Conservation (phyloP, 768 basidiomycete species). For the Hygrocybe coccinea region DNA sequence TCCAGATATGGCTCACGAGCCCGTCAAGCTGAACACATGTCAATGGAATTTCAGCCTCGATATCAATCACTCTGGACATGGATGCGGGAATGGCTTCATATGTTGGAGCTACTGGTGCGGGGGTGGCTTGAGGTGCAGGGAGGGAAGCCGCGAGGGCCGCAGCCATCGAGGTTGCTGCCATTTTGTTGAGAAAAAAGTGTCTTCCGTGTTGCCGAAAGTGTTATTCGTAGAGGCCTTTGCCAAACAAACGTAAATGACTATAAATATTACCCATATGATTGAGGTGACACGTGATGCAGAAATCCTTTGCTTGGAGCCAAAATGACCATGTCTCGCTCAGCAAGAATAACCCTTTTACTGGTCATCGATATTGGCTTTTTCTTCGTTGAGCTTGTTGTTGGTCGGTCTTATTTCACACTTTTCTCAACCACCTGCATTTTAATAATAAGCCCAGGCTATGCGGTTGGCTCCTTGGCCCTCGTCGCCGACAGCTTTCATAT, state of each 20-base stretch:
- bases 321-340: slow-evolving; percentile 57
- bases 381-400: slow-evolving; percentile 77
- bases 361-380: slow-evolving; percentile 85
- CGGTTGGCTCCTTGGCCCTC: slow-evolving; percentile 91
- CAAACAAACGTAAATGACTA: no score
- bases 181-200: slow-evolving; percentile 17
- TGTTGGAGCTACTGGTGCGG: slow-evolving; percentile 57
- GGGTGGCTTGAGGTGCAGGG: slow-evolving; percentile 58
- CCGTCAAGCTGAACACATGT: slow-evolving; percentile 80
- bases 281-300: no score
- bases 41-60: slow-evolving; percentile 84
- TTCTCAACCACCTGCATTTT: neutral
- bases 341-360: slow-evolving; percentile 71
- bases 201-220: neutral
- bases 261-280: no score
- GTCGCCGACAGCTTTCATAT: slow-evolving; percentile 98
- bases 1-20: slow-evolving; percentile 52
- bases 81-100: slow-evolving; percentile 88
- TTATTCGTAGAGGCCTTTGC: neutral
- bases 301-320: no score
- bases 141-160: slow-evolving; percentile 84
- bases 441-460: slow-evolving; percentile 59
- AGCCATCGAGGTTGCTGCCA: slow-evolving; percentile 84
- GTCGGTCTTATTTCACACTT: slow-evolving; percentile 35
- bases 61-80: slow-evolving; percentile 90